Percentiles rank a stretch among this genome's conserved stretches.
phyloP scores from a whole-genome alignment of 495 filamentous ascomycete species.

The Penicillium egyptiacum region DNA sequence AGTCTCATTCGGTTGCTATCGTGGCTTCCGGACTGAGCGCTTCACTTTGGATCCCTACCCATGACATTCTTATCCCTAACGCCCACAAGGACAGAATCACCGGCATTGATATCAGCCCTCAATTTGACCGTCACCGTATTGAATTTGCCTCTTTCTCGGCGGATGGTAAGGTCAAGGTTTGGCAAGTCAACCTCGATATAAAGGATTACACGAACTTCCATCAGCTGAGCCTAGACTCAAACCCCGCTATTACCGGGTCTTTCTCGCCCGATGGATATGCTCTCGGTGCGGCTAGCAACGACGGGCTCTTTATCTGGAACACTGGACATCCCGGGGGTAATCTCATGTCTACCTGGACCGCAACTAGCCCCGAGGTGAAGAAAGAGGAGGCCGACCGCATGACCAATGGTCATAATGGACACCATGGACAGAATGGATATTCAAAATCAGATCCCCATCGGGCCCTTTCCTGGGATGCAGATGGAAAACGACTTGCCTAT shows the following conservation, averaged over 20 bases:
- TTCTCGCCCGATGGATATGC: slow-evolving; percentile 74
- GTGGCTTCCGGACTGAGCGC: slow-evolving; percentile 33
- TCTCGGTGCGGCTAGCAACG: slow-evolving; percentile 65
- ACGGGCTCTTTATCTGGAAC: slow-evolving; percentile 70
- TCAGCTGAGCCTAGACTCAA: slow-evolving; percentile 44
- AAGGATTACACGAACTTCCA: slow-evolving; percentile 59
- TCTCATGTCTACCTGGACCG: slow-evolving; percentile 64
- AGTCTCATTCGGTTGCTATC: slow-evolving; percentile 33
- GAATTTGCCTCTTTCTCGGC: slow-evolving; percentile 48
- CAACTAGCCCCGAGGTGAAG: slow-evolving; percentile 27
- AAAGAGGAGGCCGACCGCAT: slow-evolving; percentile 34
- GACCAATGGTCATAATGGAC: slow-evolving; percentile 41
- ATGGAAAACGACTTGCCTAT: slow-evolving; percentile 73
- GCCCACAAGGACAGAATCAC: slow-evolving; percentile 51
- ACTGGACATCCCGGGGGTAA: slow-evolving; percentile 59
- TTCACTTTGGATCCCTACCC: slow-evolving; percentile 47
- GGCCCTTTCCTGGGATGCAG: slow-evolving; percentile 72
- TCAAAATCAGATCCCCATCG: slow-evolving; percentile 37
- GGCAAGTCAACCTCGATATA: slow-evolving; percentile 62
- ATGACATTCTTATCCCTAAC: slow-evolving; percentile 40
- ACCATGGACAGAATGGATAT: slow-evolving; percentile 43
- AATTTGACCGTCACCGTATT: slow-evolving; percentile 30
- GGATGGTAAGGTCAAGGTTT: slow-evolving; percentile 67
- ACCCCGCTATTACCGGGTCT: slow-evolving; percentile 59
- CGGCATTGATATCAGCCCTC: slow-evolving; percentile 44